Evolutionary conservation across 1,284 basidiomycete genomes (phyloP).

Genomic region (Trametes polyzona): DNA sequence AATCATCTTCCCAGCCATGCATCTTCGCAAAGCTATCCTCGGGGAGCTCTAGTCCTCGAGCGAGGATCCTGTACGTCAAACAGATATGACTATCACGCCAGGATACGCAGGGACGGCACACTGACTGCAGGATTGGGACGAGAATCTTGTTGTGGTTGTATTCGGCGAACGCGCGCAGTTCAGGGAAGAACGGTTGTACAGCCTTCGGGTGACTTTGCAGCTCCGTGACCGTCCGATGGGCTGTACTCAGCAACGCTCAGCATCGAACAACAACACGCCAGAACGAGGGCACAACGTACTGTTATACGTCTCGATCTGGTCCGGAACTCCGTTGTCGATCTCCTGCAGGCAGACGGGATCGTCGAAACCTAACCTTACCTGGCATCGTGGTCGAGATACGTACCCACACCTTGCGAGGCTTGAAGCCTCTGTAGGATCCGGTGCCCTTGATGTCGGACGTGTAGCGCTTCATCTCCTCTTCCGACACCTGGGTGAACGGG

Average conservation of each 20-base stretch:
- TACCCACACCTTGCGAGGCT: conserved; percentile 59
- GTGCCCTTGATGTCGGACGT: conserved; percentile 50
- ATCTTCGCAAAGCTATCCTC: conserved; percentile 38
- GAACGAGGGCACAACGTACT: conserved; percentile 42
- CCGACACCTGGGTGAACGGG: conserved; percentile 53
- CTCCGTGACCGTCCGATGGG: conserved; percentile 52
- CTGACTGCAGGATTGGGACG: conserved; percentile 52
- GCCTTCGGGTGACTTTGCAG: conserved; percentile 48
- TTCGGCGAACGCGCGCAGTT: conserved; percentile 41
- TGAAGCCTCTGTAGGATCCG: conserved; percentile 65
- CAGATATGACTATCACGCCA: neutral
- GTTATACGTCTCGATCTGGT: conserved; percentile 63
- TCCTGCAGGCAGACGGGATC: conserved; percentile 39
- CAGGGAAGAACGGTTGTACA: conserved; percentile 56
- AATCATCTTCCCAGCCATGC: conserved; percentile 33
- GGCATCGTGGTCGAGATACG: neutral
- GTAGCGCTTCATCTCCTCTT: conserved; percentile 62
- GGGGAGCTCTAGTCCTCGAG: conserved; percentile 38
- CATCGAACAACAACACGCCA: neutral
- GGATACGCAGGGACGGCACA: neutral
- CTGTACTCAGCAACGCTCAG: conserved; percentile 32
- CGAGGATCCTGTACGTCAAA: conserved; percentile 49
- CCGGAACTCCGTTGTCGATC: conserved; percentile 58
- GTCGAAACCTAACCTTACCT: neutral
- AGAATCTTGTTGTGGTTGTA: conserved; percentile 57